Base-by-base conservation (phyloP, 1,284 basidiomycete species). In the Anthracocystis setariae region DNA sequence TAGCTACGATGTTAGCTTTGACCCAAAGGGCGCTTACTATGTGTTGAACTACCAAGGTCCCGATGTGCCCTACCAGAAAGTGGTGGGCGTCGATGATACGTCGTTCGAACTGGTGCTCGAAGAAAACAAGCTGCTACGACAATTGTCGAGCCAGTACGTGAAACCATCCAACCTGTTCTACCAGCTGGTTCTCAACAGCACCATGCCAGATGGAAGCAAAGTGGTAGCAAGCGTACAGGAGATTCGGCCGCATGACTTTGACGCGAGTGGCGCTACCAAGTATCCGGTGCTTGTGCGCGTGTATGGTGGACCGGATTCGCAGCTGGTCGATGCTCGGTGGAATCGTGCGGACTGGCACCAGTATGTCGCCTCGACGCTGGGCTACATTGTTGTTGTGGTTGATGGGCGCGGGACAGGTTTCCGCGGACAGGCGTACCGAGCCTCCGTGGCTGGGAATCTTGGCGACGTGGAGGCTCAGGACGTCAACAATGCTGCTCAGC, bases 381-480 rank as follows among this genome's bases (percentile, higher is more conserved):
- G 92, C 71, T 97, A 95, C 83, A 87, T 98, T 44, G 86, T 95
- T 24, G 91, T 96, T 45, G 85, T 88, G 13, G 90, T 97, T 40
- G 95, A 98, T 81, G 93, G 92, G 0, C 88, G 94, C n/a, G 94
- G 94, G 0, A 98, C 95, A 0, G 95, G 95, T 1, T 92, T 87
- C 84, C 92, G 91, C 81, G 95, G 95, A 0, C 87, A 93, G 29
- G 85, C 85, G 59, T 85, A 96, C 82, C 86, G 94, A 55, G 93
- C 93, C 80, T 87, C 89, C 0, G 91, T 98, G 7, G 90, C 91
- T 73, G 88, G 90, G 51, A 89, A 94, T 77, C 85, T 98, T 5
- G 95, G 95, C 0, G 89, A 89, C 77, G 90, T 88, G 83, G 95
- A 98, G 84, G 90, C 91, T 8, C 84, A 85, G 46, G 95, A 98